Percentiles rank a stretch among this genome's conserved stretches.
phyloP scores from a whole-genome alignment of 2,329 filamentous ascomycete genomes.

The Chrysoporthe puriensis region DNA sequence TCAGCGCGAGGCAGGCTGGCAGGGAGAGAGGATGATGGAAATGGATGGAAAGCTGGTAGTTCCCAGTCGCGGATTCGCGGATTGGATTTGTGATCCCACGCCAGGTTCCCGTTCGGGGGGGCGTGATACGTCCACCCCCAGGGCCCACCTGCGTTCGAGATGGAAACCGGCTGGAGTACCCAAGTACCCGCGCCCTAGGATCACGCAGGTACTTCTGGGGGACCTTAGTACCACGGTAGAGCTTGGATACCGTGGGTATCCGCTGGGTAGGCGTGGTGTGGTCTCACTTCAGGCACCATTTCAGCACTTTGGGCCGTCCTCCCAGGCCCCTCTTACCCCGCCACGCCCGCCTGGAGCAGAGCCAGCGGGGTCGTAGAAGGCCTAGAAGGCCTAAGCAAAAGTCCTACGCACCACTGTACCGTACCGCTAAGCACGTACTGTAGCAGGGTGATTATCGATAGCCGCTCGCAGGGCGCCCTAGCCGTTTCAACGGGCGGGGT shows the following conservation, averaged over 20 bases:
- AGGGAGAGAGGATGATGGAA: not conserved
- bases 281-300: not conserved
- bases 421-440: too few relatives aligned
- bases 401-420: not conserved
- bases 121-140: not conserved
- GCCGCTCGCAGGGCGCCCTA: not conserved
- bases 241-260: too few relatives aligned
- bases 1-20: not conserved
- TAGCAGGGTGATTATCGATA: not conserved
- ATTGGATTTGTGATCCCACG: conserved; percentile 12
- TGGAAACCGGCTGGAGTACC: not conserved
- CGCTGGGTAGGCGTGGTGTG: not conserved
- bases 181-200: not conserved
- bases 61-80: not conserved
- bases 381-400: not conserved
- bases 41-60: not conserved
- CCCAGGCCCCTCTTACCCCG: not conserved
- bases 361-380: not conserved
- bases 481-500: too few relatives aligned
- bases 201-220: not conserved
- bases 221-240: not conserved
- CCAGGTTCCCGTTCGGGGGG: not conserved
- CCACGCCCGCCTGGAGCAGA: not conserved
- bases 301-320: not conserved
- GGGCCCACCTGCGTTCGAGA: not conserved